Evolutionary conservation across 106 monocot species (phyloP).

Genomic region (Allium fistulosum): DNA sequence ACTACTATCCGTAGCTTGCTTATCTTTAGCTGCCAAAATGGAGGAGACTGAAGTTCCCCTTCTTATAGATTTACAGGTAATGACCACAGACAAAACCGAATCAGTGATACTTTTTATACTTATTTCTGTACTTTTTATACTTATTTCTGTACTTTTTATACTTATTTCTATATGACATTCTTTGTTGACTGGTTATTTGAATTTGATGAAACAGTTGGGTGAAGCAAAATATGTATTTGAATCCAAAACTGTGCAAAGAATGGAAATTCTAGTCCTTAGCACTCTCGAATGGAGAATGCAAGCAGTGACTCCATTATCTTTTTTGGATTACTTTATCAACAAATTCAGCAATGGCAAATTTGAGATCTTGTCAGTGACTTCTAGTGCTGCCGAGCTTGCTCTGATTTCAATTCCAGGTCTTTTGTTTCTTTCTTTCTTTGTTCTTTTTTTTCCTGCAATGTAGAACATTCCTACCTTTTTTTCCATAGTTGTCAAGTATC

Average conservation of each 20-base stretch:
- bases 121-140: too few species aligned
- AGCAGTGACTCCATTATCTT: slow-evolving; percentile 86
- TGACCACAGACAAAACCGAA: neutral
- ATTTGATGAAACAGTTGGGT: slow-evolving; percentile 5
- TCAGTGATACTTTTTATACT: too few species aligned
- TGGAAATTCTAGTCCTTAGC: slow-evolving; percentile 79
- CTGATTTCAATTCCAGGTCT: too few species aligned
- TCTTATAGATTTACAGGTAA: slow-evolving; percentile 25
- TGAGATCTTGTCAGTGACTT: too few species aligned
- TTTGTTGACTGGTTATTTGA: neutral
- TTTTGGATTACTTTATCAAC: slow-evolving; percentile 66
- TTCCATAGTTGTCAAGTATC: too few species aligned
- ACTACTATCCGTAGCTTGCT: slow-evolving; percentile 27
- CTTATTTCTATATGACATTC: too few species aligned
- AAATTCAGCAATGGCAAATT: too few species aligned
- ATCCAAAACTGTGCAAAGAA: slow-evolving; percentile 47
- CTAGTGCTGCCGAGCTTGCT: too few species aligned
- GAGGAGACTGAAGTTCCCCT: slow-evolving; percentile 30
- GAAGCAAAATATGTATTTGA: slow-evolving; percentile 45
- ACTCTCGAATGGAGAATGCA: slow-evolving; percentile 86
- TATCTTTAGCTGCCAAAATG: slow-evolving; percentile 39
- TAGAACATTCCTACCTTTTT: too few species aligned
- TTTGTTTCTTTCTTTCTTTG: too few species aligned
- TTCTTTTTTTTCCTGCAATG: too few species aligned
- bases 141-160: too few species aligned